Base-by-base conservation (phyloP, 2,329 filamentous ascomycete genomes). In the Fonsecaea monophora region DNA sequence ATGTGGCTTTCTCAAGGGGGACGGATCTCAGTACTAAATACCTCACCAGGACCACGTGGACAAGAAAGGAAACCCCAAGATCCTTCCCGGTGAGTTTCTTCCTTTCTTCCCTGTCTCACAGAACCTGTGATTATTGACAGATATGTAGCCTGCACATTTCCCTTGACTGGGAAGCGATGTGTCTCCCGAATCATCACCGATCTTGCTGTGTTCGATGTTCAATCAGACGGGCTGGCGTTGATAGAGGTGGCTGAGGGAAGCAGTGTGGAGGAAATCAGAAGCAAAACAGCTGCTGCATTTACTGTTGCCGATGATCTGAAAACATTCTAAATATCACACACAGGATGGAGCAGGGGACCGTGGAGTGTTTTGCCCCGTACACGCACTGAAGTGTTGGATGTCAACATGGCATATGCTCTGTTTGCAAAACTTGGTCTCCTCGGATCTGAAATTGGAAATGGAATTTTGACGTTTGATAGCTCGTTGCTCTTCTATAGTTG, bases 211-310 rank as follows among this genome's bases (percentile, higher is more conserved):
- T 40, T 40, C 13, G 38, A 40, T 15, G 38, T 40, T 15, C 5
- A 5, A 40, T 12, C 38, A 3, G 38, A 40, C 38, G 38, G 38
- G 13, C 38, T 40, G 15, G 38, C n/a, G 13, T 40, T 40, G 38
- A 40, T 13, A 40, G 38, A 40, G 12, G 12, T 40, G 38, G 38
- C 38, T 12, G 38, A 40, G 12, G 38, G 38, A 15, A 40, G 12
- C 38, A 40, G 12, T 15, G 4, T 40, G 4, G 57, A 60, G 2
- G 57, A 60, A 8, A 18, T 60, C 57, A 48, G 15, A 32, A 35
- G 18, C 25, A 60, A 60, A 32, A 60, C 57, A n/a, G 57, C 13
- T 6, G 57, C 42, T n/a, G 48, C 40, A n/a, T 60, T 60, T 40
- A 15, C 38, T 12, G 38, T 40, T 15, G 10, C 13, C 2, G 38